Evolutionary conservation across 2,329 filamentous ascomycete species (phyloP).

Genomic region (Ophiostoma ulmi): DNA sequence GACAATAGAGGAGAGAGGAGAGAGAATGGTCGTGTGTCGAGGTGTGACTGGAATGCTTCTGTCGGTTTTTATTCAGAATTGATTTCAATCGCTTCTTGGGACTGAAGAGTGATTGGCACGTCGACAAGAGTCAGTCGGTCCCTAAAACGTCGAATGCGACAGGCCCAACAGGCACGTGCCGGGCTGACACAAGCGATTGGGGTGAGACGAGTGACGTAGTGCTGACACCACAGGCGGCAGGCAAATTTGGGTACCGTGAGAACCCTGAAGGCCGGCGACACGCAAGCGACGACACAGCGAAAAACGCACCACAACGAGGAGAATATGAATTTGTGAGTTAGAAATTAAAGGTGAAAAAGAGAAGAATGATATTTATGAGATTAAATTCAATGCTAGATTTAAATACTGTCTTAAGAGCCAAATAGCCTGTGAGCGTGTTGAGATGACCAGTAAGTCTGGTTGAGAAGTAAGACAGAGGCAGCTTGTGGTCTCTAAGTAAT

Average conservation of each 20-base stretch:
- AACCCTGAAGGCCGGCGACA: background rate
- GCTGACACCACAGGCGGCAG: background rate
- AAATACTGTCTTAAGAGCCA: too few species aligned
- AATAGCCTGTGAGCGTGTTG: too few species aligned
- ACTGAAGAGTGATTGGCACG: background rate
- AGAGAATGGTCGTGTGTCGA: too few species aligned
- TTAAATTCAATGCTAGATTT: too few species aligned
- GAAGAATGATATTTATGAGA: too few species aligned
- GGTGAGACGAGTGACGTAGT: background rate
- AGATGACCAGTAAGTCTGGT: too few species aligned
- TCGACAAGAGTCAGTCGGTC: background rate
- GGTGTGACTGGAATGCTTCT: background rate
- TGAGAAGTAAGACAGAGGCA: too few species aligned
- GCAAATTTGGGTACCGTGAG: background rate
- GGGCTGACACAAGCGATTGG: conserved; percentile 7
- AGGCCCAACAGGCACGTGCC: conserved; percentile 6
- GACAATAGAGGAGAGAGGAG: background rate
- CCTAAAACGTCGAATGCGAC: conserved; percentile 1
- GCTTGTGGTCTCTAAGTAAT: too few species aligned
- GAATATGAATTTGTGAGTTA: too few species aligned
- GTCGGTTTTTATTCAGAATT: background rate
- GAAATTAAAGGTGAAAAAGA: too few species aligned
- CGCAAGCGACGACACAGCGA: background rate
- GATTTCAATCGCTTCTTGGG: background rate
- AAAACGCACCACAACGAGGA: background rate